phyloP scores from a whole-genome alignment of 139 green algal genomes.

The Edaphochlamys debaryana region DNA sequence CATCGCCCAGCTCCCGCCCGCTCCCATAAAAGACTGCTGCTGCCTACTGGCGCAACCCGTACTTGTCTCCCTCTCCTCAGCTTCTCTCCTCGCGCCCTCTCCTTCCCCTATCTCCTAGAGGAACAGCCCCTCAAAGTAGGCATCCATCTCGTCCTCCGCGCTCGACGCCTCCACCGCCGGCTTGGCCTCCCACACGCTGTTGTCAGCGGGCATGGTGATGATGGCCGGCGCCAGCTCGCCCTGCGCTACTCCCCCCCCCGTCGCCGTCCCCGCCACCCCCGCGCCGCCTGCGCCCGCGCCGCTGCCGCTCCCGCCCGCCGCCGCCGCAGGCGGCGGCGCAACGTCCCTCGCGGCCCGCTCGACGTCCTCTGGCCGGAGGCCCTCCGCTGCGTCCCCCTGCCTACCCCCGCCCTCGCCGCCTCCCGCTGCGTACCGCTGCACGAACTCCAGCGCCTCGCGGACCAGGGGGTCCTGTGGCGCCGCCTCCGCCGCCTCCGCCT shows the following conservation, averaged over 20 bases:
- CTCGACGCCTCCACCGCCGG: slow-evolving; percentile 23
- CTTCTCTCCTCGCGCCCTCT: no score
- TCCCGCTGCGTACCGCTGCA: neutral
- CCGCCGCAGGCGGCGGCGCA: slow-evolving; percentile 4
- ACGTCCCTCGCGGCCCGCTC: slow-evolving; percentile 24
- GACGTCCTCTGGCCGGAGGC: neutral
- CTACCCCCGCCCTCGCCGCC: neutral
- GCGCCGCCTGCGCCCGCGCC: neutral
- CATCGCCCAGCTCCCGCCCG: no score
- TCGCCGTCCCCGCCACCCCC: neutral
- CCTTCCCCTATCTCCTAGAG: no score
- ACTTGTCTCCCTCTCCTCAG: no score
- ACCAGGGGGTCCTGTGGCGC: slow-evolving; percentile 9
- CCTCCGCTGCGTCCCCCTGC: neutral
- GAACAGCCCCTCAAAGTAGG: slow-evolving; percentile 56
- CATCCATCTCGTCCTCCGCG: slow-evolving; percentile 54
- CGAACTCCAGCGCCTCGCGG: slow-evolving; percentile 25
- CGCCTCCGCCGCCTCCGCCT: neutral
- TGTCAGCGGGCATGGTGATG: slow-evolving; percentile 43
- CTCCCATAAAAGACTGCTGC: no score
- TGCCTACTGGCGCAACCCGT: no score
- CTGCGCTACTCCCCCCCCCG: neutral
- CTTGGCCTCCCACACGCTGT: slow-evolving; percentile 54
- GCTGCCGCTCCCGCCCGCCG: neutral
- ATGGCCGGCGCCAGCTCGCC: neutral